Evolutionary conservation across 495 filamentous ascomycete species (phyloP).

Genomic region (Chaetomium cochliodes): DNA sequence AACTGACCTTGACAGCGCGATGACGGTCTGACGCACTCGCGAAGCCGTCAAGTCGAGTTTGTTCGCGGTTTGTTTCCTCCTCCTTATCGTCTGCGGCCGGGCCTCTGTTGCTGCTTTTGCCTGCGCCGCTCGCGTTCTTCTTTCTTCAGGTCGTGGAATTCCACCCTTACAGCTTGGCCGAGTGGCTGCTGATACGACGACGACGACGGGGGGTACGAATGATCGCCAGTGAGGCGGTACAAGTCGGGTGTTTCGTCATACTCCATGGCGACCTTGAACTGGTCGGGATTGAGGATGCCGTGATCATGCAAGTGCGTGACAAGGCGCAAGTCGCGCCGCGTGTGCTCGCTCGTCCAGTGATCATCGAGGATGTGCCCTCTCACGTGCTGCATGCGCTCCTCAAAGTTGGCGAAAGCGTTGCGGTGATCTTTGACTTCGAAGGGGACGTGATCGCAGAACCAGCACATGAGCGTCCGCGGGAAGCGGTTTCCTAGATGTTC

Average conservation of each 20-base stretch:
- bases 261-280: constrained; percentile 15
- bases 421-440: constrained; percentile 23
- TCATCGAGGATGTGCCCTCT: constrained; percentile 37
- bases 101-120: background rate
- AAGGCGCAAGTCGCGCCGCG: constrained; percentile 46
- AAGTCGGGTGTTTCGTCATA: constrained; percentile 30
- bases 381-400: constrained; percentile 48
- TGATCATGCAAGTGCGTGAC: constrained; percentile 33
- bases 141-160: background rate
- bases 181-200: background rate
- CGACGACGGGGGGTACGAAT: constrained; percentile 4
- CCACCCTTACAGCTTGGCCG: background rate
- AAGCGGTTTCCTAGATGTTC: constrained; percentile 34
- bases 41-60: background rate
- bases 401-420: constrained; percentile 32
- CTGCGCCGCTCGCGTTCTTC: background rate
- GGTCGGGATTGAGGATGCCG: constrained; percentile 22
- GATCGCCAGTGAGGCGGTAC: constrained; percentile 16
- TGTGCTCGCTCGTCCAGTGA: constrained; percentile 20
- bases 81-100: background rate
- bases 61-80: background rate
- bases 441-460: constrained; percentile 44
- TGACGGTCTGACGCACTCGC: constrained; percentile 7
- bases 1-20: background rate
- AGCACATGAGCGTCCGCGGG: constrained; percentile 45